These are phyloP conservation scores for Tolypocladium sp. DNA, from an alignment of 2,329 filamentous ascomycete genomes.

Conservation along the genomic window DNA sequence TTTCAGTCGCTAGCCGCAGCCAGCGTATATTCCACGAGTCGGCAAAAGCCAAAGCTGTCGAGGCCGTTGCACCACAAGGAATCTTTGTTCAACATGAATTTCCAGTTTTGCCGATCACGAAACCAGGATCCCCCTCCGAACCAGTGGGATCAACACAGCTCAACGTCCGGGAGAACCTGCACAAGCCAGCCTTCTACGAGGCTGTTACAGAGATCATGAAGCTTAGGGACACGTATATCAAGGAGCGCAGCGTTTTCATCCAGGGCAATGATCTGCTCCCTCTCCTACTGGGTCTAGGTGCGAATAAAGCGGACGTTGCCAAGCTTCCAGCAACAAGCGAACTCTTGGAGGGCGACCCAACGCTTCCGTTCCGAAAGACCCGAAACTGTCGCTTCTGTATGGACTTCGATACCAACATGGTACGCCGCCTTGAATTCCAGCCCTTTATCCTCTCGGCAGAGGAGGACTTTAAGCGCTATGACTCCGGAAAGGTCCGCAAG, in stretches of 20 bases:
- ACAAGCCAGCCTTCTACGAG: slow-evolving; percentile 14
- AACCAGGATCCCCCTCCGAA: not conserved
- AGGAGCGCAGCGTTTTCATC: slow-evolving; percentile 14
- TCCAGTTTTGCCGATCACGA: not conserved
- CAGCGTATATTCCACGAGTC: slow-evolving; percentile 12
- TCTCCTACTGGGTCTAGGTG: slow-evolving; percentile 13
- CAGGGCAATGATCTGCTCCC: slow-evolving; percentile 13
- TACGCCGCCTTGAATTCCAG: slow-evolving; percentile 18
- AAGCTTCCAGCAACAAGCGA: slow-evolving; percentile 11
- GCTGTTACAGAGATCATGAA: slow-evolving; percentile 13
- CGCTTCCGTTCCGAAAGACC: slow-evolving; percentile 14
- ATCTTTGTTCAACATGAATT: slow-evolving; percentile 1
- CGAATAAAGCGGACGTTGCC: slow-evolving; percentile 13
- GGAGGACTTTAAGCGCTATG: slow-evolving; percentile 21
- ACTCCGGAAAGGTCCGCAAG: slow-evolving; percentile 15
- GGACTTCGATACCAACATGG: slow-evolving; percentile 11
- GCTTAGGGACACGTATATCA: slow-evolving; percentile 11
- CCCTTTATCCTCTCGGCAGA: slow-evolving; percentile 15
- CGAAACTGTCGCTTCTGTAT: slow-evolving; percentile 16
- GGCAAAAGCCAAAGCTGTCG: slow-evolving; percentile 10
- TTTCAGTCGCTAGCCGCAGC: not conserved
- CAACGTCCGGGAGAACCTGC: slow-evolving; percentile 10
- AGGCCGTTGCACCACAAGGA: not conserved
- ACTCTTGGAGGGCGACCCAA: slow-evolving; percentile 14
- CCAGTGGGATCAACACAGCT: slow-evolving; percentile 8